A percentile compares a stretch with the other conserved stretches of the same genome.
These are phyloP conservation scores for Pseudomicrostroma phylloplanum DNA, from an alignment of 1,284 basidiomycete species.

Conservation along the genomic window DNA sequence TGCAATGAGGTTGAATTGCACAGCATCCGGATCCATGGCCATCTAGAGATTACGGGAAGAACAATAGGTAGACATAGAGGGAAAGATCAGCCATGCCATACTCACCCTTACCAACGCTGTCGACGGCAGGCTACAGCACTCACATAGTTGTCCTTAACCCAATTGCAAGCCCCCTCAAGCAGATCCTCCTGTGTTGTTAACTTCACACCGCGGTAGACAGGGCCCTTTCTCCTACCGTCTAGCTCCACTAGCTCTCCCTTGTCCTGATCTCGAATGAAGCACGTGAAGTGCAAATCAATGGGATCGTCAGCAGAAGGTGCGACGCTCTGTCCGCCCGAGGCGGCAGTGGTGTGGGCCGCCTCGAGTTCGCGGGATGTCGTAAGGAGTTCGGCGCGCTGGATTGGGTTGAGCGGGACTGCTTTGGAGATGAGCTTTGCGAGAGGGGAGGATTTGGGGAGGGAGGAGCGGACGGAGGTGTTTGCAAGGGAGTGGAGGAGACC, in stretches of 20 bases:
- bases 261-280: slow-evolving; percentile 37
- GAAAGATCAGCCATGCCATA: neutral
- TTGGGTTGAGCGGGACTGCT: slow-evolving; percentile 10
- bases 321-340: slow-evolving; percentile 37
- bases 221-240: slow-evolving; percentile 43
- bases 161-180: slow-evolving; percentile 29
- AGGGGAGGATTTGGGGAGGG: slow-evolving; percentile 26
- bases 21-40: slow-evolving; percentile 33
- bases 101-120: neutral
- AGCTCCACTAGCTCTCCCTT: slow-evolving; percentile 41
- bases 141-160: slow-evolving; percentile 40
- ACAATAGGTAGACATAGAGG: neutral
- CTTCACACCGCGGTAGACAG: slow-evolving; percentile 25
- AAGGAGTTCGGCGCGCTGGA: slow-evolving; percentile 23
- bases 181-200: slow-evolving; percentile 15
- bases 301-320: slow-evolving; percentile 41
- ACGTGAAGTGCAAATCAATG: slow-evolving; percentile 48
- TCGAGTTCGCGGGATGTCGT: slow-evolving; percentile 22
- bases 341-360: slow-evolving; percentile 34
- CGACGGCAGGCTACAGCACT: slow-evolving; percentile 12
- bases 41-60: slow-evolving; percentile 21
- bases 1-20: slow-evolving; percentile 48
- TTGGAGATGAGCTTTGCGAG: slow-evolving; percentile 23
- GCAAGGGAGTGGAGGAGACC: slow-evolving; percentile 47
- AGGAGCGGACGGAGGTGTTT: slow-evolving; percentile 32